A percentile compares a stretch with the other conserved stretches of the same genome.
Conservation (phyloP, 306 rosid species). For the Spatholobus suberectus region DNA sequence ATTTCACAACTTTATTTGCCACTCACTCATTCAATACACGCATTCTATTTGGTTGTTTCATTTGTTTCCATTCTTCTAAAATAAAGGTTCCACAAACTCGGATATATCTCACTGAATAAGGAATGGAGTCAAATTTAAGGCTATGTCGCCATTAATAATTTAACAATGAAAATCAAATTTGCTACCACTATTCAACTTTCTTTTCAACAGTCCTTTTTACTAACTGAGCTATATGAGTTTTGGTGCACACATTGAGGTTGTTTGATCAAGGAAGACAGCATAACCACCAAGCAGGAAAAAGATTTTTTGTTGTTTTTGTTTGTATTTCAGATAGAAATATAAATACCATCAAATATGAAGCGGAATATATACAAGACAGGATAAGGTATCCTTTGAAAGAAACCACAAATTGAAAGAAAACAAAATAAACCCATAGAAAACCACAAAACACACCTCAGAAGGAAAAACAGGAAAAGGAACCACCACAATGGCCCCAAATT, state of each 20-base stretch:
- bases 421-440: not conserved
- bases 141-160: too few relatives aligned
- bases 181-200: too few relatives aligned
- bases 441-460: not conserved
- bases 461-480: not conserved
- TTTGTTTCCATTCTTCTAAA: too few relatives aligned
- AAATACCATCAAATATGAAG: not conserved
- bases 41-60: too few relatives aligned
- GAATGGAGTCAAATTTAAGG: too few relatives aligned
- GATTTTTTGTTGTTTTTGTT: not conserved
- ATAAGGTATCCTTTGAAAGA: constrained; percentile 2
- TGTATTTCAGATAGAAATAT: not conserved
- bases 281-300: not conserved
- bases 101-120: too few relatives aligned
- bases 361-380: not conserved
- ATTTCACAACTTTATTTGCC: too few relatives aligned
- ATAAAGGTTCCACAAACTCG: too few relatives aligned
- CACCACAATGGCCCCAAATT: not conserved
- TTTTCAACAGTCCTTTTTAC: too few relatives aligned
- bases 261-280: not conserved
- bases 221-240: too few relatives aligned
- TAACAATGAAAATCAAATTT: too few relatives aligned
- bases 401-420: not conserved
- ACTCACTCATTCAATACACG: too few relatives aligned
- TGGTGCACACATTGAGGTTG: not conserved